These are phyloP conservation scores for Cytospora piceicola DNA, from an alignment of 2,329 filamentous ascomycete species.

Conservation along the genomic window DNA sequence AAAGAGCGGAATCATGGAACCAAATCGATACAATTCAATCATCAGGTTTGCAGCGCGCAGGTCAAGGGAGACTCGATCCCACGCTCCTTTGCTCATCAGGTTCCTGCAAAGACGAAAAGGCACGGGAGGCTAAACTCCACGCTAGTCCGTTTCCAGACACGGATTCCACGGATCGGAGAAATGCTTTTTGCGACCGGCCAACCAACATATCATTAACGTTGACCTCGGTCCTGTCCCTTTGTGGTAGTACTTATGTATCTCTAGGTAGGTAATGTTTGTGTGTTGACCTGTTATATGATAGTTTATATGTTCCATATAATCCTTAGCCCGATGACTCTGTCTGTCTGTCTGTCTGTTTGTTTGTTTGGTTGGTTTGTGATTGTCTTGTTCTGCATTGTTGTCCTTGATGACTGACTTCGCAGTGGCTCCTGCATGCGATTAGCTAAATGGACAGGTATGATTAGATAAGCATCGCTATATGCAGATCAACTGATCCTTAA, in stretches of 20 bases:
- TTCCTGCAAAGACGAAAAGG: conserved; percentile 16
- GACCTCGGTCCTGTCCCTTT: neutral
- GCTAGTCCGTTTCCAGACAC: conserved; percentile 22
- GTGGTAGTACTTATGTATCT: neutral
- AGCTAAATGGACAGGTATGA: too few relatives aligned
- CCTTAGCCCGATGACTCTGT: neutral
- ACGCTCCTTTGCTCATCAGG: conserved; percentile 8
- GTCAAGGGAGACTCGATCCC: conserved; percentile 4
- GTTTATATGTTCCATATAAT: neutral
- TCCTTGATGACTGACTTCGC: neutral
- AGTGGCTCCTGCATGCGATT: neutral
- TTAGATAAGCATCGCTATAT: too few relatives aligned
- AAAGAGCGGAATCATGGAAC: neutral
- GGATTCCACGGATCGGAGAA: conserved; percentile 19
- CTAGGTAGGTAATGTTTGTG: neutral
- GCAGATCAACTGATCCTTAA: neutral
- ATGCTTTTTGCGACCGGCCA: conserved; percentile 21
- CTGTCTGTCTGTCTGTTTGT: too few relatives aligned
- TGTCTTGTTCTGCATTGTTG: neutral
- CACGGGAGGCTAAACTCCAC: conserved; percentile 11
- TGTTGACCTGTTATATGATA: too few relatives aligned
- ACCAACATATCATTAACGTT: neutral
- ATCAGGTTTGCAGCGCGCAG: neutral
- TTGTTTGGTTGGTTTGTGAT: too few relatives aligned
- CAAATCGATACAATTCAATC: neutral